Percentiles rank a stretch among this genome's conserved stretches.
These are phyloP conservation scores for Trichoderma reesei DNA, from an alignment of 495 filamentous ascomycete species.

Conservation along the genomic window DNA sequence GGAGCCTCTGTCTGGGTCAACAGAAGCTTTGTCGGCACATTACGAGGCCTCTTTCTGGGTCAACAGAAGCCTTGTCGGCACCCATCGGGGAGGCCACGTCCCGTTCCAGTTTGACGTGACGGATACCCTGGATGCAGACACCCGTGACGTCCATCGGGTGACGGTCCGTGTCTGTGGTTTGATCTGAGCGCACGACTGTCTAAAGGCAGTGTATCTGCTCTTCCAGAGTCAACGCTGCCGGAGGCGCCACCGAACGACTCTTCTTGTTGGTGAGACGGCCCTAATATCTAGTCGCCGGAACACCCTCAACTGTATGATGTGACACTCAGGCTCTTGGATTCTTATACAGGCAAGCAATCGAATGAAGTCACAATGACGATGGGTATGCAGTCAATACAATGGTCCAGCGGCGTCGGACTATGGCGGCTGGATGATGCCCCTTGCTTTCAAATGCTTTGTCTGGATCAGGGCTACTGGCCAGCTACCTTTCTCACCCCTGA, in stretches of 20 bases:
- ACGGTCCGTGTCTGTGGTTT: constrained; percentile 30
- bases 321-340: constrained; percentile 26
- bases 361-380: constrained; percentile 36
- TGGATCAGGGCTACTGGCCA: constrained; percentile 56
- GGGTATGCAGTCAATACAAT: constrained; percentile 48
- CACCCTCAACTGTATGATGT: constrained; percentile 49
- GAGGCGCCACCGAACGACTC: constrained; percentile 10
- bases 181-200: constrained; percentile 37
- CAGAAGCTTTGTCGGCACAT: constrained; percentile 39
- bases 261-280: constrained; percentile 21
- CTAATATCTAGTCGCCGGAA: constrained; percentile 45
- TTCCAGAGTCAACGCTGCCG: background rate
- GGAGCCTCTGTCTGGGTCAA: constrained; percentile 50
- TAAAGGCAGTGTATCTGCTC: constrained; percentile 20
- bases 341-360: background rate
- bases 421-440: constrained; percentile 49
- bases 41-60: constrained; percentile 52
- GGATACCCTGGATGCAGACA: constrained; percentile 27
- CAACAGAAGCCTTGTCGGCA: constrained; percentile 40
- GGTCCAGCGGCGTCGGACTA: constrained; percentile 39
- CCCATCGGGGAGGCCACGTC: constrained; percentile 49
- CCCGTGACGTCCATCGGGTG: constrained; percentile 33
- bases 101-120: constrained; percentile 49
- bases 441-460: constrained; percentile 45
- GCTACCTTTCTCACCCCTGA: constrained; percentile 49